Percentiles rank a stretch among this genome's conserved stretches.
Evolutionary conservation across 2,329 filamentous ascomycete species (phyloP).

Genomic region (Xylaria sp.): DNA sequence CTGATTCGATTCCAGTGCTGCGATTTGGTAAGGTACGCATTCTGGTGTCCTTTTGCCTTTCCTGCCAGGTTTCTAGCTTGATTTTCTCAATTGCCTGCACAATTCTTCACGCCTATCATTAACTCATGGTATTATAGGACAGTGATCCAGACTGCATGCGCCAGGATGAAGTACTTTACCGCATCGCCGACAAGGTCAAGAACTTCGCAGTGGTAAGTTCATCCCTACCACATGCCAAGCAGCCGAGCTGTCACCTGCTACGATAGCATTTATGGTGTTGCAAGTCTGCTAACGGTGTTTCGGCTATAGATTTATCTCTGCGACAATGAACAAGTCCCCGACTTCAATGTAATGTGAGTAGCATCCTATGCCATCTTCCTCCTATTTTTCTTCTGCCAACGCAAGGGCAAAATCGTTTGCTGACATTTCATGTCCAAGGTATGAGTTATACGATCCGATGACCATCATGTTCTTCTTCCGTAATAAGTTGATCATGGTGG

Average conservation of each 20-base stretch:
- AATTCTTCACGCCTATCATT: slow-evolving; percentile 65
- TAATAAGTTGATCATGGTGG: slow-evolving; percentile 99
- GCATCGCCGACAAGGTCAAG: slow-evolving; percentile 91
- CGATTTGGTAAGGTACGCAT: slow-evolving; percentile 35
- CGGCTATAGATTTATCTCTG: slow-evolving; percentile 79
- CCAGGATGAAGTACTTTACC: slow-evolving; percentile 94
- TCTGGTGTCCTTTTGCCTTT: background rate
- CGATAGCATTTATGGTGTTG: background rate
- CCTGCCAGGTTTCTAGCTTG: background rate
- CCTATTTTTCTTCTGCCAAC: background rate
- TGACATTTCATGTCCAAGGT: slow-evolving; percentile 51
- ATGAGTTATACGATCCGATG: slow-evolving; percentile 89
- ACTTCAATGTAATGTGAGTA: slow-evolving; percentile 85
- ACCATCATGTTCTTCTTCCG: slow-evolving; percentile 98
- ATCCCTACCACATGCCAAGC: background rate
- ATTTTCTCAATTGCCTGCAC: background rate
- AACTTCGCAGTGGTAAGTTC: slow-evolving; percentile 75
- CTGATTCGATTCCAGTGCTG: slow-evolving; percentile 15
- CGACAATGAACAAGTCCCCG: slow-evolving; percentile 88
- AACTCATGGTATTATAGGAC: slow-evolving; percentile 82
- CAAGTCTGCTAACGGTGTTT: background rate
- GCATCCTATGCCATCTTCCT: background rate
- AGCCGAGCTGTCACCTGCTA: background rate
- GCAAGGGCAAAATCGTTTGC: background rate
- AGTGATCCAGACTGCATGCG: slow-evolving; percentile 78